Evolutionary conservation across 208 protist genomes (phyloP).

Genomic region (Lotmaria passim): DNA sequence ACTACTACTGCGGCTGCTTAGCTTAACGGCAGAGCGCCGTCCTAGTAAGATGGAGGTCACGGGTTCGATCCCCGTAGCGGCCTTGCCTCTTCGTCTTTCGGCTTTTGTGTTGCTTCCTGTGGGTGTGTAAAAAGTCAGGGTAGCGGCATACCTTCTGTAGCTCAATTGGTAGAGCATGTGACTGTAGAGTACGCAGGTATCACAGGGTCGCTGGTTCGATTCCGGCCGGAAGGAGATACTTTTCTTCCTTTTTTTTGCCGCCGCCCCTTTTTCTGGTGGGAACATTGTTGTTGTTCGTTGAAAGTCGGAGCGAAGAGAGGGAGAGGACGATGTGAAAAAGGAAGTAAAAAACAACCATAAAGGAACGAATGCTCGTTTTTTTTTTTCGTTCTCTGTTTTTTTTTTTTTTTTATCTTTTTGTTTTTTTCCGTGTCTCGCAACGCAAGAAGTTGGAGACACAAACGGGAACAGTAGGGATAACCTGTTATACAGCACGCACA

Average conservation of each 20-base stretch:
- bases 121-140: too few species aligned
- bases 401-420: not conserved
- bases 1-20: slow-evolving; percentile 85
- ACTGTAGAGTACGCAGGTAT: slow-evolving; percentile 61
- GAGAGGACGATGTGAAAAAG: too few species aligned
- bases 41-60: slow-evolving; percentile 95
- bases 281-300: not conserved
- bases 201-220: slow-evolving; percentile 89
- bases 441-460: not conserved
- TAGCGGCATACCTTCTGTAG: slow-evolving; percentile 45
- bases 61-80: slow-evolving; percentile 39
- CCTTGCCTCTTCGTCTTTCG: slow-evolving; percentile 11
- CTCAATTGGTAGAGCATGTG: slow-evolving; percentile 51
- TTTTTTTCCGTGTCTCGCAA: not conserved
- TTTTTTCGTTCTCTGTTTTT: not conserved
- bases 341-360: too few species aligned
- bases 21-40: slow-evolving; percentile 95
- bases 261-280: not conserved
- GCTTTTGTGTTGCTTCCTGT: too few species aligned
- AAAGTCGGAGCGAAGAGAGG: too few species aligned
- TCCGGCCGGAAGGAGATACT: slow-evolving; percentile 62
- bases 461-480: too few species aligned
- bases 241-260: slow-evolving; percentile 22
- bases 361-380: too few species aligned
- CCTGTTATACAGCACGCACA: too few species aligned